These are phyloP conservation scores for Candida freyschussii DNA, from an alignment of 1,139 yeast genomes.

Conservation along the genomic window DNA sequence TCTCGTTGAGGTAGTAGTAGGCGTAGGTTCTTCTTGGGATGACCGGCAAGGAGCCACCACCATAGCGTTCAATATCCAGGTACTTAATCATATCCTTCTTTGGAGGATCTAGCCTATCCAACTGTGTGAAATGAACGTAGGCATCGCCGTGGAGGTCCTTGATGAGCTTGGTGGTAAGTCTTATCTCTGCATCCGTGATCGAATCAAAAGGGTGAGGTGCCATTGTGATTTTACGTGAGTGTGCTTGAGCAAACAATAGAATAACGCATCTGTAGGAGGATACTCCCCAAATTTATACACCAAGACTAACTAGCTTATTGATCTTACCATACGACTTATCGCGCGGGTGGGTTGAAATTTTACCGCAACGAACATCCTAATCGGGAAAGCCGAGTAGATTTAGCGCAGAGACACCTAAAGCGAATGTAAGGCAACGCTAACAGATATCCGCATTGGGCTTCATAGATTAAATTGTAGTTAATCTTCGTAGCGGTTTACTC, in stretches of 20 bases:
- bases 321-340: too few species aligned
- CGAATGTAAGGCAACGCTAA: too few species aligned
- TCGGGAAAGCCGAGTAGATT: too few species aligned
- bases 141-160: conserved; percentile 45
- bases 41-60: conserved; percentile 42
- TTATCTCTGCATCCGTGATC: conserved; percentile 60
- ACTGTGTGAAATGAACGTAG: conserved; percentile 61
- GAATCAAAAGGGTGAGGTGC: conserved; percentile 48
- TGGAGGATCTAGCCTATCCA: conserved; percentile 79
- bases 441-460: too few species aligned
- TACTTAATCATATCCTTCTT: conserved; percentile 66
- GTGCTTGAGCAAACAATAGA: neutral
- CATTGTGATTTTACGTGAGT: conserved; percentile 5
- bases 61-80: conserved; percentile 60
- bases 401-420: too few species aligned
- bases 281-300: too few species aligned
- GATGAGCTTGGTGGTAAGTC: conserved; percentile 56
- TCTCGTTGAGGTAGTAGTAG: conserved; percentile 55
- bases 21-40: conserved; percentile 64
- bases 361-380: too few species aligned
- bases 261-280: too few species aligned
- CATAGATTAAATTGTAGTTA: too few species aligned
- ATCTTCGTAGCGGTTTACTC: too few species aligned
- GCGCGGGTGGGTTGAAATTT: too few species aligned
- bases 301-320: too few species aligned